Base-by-base conservation (phyloP, 805 yeast genomes). In the Yamadazyma olivae region DNA sequence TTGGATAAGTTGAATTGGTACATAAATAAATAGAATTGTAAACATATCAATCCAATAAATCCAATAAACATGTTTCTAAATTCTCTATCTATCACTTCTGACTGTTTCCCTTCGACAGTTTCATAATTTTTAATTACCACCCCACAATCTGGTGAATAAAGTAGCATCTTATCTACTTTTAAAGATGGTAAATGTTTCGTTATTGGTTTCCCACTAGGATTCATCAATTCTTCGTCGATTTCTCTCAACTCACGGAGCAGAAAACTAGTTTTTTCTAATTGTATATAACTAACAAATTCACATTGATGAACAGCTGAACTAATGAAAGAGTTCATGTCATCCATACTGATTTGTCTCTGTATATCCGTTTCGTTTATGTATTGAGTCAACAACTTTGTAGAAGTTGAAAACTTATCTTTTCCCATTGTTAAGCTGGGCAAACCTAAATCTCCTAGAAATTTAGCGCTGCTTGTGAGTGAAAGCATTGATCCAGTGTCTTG, bases 131-230 rank as follows among this genome's bases (percentile, higher is more conserved):
- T 45, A 4, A 86, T 41, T 2, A 74, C 53, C 2, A 82, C 51
- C 0, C 90, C 95, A 65, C 98, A 90, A 53, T 90, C 95, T 0
- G 97, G 97, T 0, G 96, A 87, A 51, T 85, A 89, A 14, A 87
- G 40, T 10, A 87, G 43, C 5, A 83, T 88, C 8, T 71, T 59
- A 2, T 71, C 55, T 7, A 90, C 49, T 21, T 61, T 61, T 13
- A 90, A 45, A 0, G 57, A 49, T 0, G 96, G 96, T 4, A 81
- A 53, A 1, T 51, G 40, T 3, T 38, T 25, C 13, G 73, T 70
- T 12, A 80, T 71, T 2, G 96, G 96, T 41, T 84, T 65, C 0
- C 97, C 97, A n/a, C 74, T 53, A 1, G 96, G 97, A 43, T 72
- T 65, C 8, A 46, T 54, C 15, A 89, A 59, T 55, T 90, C 98